Percentiles rank a stretch among this genome's conserved stretches.
Evolutionary conservation across 345 rosid species (phyloP).

Genomic region (Punica granatum): DNA sequence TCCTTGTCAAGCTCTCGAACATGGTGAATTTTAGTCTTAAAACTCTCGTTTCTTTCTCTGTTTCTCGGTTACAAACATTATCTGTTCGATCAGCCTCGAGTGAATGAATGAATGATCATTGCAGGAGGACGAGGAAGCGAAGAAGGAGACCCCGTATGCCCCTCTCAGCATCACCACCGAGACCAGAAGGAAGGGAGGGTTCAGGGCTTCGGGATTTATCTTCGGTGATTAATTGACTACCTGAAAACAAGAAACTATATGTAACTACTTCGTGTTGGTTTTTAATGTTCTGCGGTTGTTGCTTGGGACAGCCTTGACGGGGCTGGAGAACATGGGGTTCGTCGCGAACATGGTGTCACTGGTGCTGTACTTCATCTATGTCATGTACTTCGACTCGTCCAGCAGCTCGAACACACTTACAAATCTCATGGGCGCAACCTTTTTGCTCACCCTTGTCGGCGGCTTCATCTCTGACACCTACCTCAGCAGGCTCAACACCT

Average conservation of each 20-base stretch:
- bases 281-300: not conserved
- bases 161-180: not conserved
- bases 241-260: not conserved
- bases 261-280: not conserved
- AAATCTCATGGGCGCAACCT: constrained; percentile 42
- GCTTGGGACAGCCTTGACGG: constrained; percentile 17
- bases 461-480: constrained; percentile 55
- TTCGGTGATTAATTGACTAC: constrained; percentile 25
- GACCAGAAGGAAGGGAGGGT: constrained; percentile 29
- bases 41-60: not conserved
- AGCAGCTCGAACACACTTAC: constrained; percentile 42
- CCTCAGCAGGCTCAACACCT: constrained; percentile 28
- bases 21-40: constrained; percentile 2
- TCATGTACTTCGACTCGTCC: constrained; percentile 31
- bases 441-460: constrained; percentile 43
- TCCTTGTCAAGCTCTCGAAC: not conserved
- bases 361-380: constrained; percentile 26
- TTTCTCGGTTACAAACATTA: not conserved
- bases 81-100: not conserved
- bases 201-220: constrained; percentile 26
- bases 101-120: not conserved
- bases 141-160: not conserved
- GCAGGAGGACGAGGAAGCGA: constrained; percentile 11
- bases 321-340: constrained; percentile 54
- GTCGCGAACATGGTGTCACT: constrained; percentile 43